A percentile compares a stretch with the other conserved stretches of the same genome.
These are phyloP conservation scores for Avena eriantha DNA, from an alignment of 176 grass and related monocot genomes.

Conservation along the genomic window DNA sequence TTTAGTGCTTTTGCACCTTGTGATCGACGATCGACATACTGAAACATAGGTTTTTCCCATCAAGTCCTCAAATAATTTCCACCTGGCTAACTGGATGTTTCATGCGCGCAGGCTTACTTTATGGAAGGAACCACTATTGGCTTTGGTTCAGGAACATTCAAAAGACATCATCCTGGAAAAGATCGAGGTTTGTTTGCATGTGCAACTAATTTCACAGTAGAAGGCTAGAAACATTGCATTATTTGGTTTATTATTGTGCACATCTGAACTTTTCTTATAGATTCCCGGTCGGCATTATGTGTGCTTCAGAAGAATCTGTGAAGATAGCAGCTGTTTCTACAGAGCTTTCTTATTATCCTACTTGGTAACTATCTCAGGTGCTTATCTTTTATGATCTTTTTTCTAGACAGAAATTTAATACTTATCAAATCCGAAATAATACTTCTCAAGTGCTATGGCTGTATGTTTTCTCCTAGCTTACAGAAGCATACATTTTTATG, in stretches of 20 bases:
- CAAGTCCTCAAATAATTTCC: background rate
- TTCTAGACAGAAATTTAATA: background rate
- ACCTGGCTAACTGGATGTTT: background rate
- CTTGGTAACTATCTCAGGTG: constrained; percentile 23
- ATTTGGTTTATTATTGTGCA: background rate
- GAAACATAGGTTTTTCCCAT: background rate
- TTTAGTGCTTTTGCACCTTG: background rate
- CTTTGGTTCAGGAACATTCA: constrained; percentile 1
- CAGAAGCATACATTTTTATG: too few species aligned
- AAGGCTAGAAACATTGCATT: background rate
- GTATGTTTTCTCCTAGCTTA: too few species aligned
- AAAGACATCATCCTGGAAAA: background rate
- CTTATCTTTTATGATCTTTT: background rate
- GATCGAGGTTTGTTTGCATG: constrained; percentile 33
- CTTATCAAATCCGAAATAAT: too few species aligned
- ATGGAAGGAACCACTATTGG: constrained; percentile 2
- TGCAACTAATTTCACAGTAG: background rate
- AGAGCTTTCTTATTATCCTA: constrained; percentile 42
- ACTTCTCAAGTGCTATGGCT: too few species aligned
- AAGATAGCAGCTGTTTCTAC: constrained; percentile 41
- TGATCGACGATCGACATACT: background rate
- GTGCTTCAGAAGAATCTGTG: constrained; percentile 20
- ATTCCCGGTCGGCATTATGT: constrained; percentile 1
- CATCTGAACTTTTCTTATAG: constrained; percentile 17
- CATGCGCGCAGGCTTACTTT: too few species aligned